Conservation (phyloP, 805 yeast genomes). For the Candida ficus region DNA sequence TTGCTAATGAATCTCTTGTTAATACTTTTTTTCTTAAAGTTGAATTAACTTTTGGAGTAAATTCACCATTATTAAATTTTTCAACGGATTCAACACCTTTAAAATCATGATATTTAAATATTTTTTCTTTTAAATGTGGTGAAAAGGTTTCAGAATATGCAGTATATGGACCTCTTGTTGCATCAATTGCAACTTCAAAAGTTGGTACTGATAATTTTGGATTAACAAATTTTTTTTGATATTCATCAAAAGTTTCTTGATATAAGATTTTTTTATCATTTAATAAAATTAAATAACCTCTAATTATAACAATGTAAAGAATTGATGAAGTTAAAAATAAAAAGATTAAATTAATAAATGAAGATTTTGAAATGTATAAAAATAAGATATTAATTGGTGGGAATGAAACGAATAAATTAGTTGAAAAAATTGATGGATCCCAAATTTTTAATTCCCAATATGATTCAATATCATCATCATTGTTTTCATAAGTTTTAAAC, state of each 20-base stretch:
- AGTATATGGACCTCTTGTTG: slow-evolving; percentile 34
- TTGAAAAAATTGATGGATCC: slow-evolving; percentile 58
- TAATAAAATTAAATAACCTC: slow-evolving; percentile 41
- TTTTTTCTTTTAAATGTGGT: slow-evolving; percentile 29
- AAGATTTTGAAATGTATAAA: slow-evolving; percentile 33
- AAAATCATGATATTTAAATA: slow-evolving; percentile 48
- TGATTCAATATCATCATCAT: slow-evolving; percentile 20
- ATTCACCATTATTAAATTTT: slow-evolving; percentile 26
- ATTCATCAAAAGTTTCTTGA: slow-evolving; percentile 59
- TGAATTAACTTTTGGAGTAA: slow-evolving; percentile 18
- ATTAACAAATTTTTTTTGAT: slow-evolving; percentile 54
- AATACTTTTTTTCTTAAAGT: slow-evolving; percentile 7
- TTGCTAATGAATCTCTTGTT: slow-evolving; percentile 15
- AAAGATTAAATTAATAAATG: slow-evolving; percentile 33
- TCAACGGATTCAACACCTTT: slow-evolving; percentile 28
- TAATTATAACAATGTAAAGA: slow-evolving; percentile 35
- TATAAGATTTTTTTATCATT: slow-evolving; percentile 56
- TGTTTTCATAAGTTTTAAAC: slow-evolving; percentile 4
- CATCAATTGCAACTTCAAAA: slow-evolving; percentile 60
- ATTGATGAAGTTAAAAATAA: slow-evolving; percentile 32
- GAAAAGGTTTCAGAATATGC: slow-evolving; percentile 27
- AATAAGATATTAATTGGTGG: slow-evolving; percentile 52
- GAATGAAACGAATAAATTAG: slow-evolving; percentile 45
- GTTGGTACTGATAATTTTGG: slow-evolving; percentile 48
- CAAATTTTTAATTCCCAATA: slow-evolving; percentile 60